Percentiles rank a stretch among this genome's conserved stretches.
phyloP scores from a whole-genome alignment of 108 stramenopile genomes.

The Skeletonema menzelii region DNA sequence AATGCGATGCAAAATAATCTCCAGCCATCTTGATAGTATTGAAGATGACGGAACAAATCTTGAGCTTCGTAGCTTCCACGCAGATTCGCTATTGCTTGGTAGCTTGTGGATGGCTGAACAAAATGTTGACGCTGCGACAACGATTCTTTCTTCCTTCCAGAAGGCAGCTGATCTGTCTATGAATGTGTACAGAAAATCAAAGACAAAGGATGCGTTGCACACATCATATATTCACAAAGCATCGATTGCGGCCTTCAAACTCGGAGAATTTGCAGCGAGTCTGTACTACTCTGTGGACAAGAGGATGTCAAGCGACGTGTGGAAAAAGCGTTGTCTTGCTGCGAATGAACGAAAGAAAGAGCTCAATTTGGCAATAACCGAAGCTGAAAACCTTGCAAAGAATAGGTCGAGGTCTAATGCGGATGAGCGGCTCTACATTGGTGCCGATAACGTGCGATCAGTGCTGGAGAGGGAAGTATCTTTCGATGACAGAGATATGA shows the following conservation, averaged over 20 bases:
- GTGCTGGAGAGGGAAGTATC: slow-evolving; percentile 43
- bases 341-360: slow-evolving; percentile 50
- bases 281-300: slow-evolving; percentile 51
- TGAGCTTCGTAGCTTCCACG: slow-evolving; percentile 28
- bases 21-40: slow-evolving; percentile 43
- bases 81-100: slow-evolving; percentile 58
- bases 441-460: not conserved
- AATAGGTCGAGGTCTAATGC: slow-evolving; percentile 25
- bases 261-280: slow-evolving; percentile 63
- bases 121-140: slow-evolving; percentile 62
- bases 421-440: slow-evolving; percentile 4
- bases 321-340: slow-evolving; percentile 55
- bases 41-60: not conserved
- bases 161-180: slow-evolving; percentile 57
- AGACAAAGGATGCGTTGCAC: not conserved
- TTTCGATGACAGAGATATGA: slow-evolving; percentile 48
- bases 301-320: slow-evolving; percentile 64
- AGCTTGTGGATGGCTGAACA: slow-evolving; percentile 77
- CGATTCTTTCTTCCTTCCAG: slow-evolving; percentile 61
- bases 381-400: slow-evolving; percentile 39
- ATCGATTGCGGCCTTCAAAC: slow-evolving; percentile 48
- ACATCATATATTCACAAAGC: slow-evolving; percentile 28
- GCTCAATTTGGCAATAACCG: slow-evolving; percentile 26
- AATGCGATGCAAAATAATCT: slow-evolving; percentile 55
- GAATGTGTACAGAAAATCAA: slow-evolving; percentile 22